A percentile compares a stretch with the other conserved stretches of the same genome.
Conservation (phyloP, 2,329 filamentous ascomycete genomes). For the Colletotrichum brevisporum region DNA sequence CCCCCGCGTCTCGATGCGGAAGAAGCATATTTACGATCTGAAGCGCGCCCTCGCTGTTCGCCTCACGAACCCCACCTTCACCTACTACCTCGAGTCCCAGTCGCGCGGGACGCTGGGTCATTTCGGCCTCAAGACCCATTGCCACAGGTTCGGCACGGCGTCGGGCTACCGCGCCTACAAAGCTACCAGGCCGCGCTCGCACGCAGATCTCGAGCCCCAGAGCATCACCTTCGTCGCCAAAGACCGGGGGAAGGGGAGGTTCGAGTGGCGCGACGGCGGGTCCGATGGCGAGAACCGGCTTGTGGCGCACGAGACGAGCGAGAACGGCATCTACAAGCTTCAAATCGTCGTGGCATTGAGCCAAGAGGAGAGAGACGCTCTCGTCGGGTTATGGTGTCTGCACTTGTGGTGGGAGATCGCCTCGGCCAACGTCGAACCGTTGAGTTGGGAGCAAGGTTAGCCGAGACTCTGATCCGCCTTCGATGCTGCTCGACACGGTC, state of each 20-base stretch:
- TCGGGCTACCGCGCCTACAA: conserved; percentile 47
- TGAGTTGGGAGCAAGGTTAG: conserved; percentile 33
- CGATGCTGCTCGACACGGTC: too few relatives aligned
- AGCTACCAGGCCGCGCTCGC: neutral
- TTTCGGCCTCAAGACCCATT: conserved; percentile 49
- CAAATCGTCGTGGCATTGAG: conserved; percentile 50
- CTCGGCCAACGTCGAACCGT: conserved; percentile 19
- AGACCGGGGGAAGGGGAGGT: conserved; percentile 42
- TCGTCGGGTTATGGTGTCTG: conserved; percentile 53
- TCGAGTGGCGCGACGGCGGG: conserved; percentile 53
- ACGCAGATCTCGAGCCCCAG: conserved; percentile 42
- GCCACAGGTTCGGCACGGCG: conserved; percentile 41
- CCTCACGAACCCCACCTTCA: conserved; percentile 47
- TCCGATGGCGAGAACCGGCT: conserved; percentile 45
- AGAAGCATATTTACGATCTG: conserved; percentile 53
- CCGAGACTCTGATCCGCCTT: too few relatives aligned
- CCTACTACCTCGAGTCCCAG: conserved; percentile 50
- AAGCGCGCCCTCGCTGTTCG: conserved; percentile 46
- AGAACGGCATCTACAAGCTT: conserved; percentile 47
- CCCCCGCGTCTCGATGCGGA: conserved; percentile 46
- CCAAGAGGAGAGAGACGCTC: conserved; percentile 47
- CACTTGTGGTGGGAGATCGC: conserved; percentile 52
- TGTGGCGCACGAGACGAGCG: conserved; percentile 51
- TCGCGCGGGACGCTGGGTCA: conserved; percentile 48
- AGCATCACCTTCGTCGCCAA: conserved; percentile 47